phyloP scores from a whole-genome alignment of 371 early-diverging fungal species.

The Rhizopus delemar region DNA sequence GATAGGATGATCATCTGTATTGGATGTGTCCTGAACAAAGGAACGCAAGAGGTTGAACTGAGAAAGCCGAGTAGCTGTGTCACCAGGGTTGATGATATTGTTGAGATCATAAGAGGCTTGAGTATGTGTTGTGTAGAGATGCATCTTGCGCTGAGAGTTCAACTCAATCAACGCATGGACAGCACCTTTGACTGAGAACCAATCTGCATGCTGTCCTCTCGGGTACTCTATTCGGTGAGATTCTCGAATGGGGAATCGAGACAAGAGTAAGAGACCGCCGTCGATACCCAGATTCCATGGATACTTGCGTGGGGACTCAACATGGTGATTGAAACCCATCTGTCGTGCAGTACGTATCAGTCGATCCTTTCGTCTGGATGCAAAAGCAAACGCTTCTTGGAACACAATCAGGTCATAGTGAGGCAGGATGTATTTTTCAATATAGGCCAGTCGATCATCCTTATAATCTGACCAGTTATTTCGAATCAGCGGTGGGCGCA shows the following conservation, averaged over 20 bases:
- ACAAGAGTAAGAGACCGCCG: constrained; percentile 79
- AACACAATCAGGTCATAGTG: constrained; percentile 78
- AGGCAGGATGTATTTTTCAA: constrained; percentile 64
- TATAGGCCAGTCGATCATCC: constrained; percentile 67
- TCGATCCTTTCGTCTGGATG: constrained; percentile 55
- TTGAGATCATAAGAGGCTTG: constrained; percentile 71
- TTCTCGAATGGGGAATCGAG: constrained; percentile 70
- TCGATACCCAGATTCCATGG: constrained; percentile 71
- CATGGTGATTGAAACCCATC: constrained; percentile 65
- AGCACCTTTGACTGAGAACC: constrained; percentile 77
- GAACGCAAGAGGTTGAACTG: constrained; percentile 66
- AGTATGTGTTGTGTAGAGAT: constrained; percentile 83
- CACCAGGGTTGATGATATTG: constrained; percentile 53
- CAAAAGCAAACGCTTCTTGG: constrained; percentile 85
- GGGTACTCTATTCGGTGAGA: constrained; percentile 61
- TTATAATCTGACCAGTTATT: constrained; percentile 81
- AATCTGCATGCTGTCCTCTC: constrained; percentile 68
- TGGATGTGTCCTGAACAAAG: constrained; percentile 56
- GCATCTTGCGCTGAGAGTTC: constrained; percentile 48
- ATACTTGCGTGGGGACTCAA: constrained; percentile 62
- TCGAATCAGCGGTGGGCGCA: constrained; percentile 83
- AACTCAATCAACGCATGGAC: constrained; percentile 73
- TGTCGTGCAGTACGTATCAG: constrained; percentile 64
- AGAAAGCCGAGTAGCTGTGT: constrained; percentile 57
- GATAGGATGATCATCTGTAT: constrained; percentile 46